phyloP scores from a whole-genome alignment of 2,329 filamentous ascomycete species.

The Calonectria ilicicola region DNA sequence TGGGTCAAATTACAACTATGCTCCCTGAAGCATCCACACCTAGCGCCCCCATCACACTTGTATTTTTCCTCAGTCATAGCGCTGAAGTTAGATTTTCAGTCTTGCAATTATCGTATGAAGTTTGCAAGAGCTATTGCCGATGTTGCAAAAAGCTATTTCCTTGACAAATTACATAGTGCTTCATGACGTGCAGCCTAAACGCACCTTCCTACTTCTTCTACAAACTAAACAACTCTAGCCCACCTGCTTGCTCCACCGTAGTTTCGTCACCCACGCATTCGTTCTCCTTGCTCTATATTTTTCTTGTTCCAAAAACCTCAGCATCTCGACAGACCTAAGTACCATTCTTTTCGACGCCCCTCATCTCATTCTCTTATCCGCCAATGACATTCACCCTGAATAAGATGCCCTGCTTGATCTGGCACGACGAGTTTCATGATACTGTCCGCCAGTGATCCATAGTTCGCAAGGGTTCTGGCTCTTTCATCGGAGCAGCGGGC shows the following conservation, averaged over 20 bases:
- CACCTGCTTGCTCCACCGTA: neutral
- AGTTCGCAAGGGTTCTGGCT: neutral
- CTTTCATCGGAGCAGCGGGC: no score
- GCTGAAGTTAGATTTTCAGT: no score
- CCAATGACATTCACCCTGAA: conserved; percentile 6
- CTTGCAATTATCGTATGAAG: no score
- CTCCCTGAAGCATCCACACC: no score
- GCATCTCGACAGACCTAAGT: conserved; percentile 1
- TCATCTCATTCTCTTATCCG: conserved; percentile 8
- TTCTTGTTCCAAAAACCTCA: neutral
- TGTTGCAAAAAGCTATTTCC: neutral
- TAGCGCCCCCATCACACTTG: no score
- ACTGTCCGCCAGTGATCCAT: conserved; percentile 10
- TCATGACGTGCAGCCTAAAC: neutral
- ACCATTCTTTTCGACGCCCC: neutral
- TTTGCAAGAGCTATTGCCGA: neutral
- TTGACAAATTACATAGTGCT: neutral
- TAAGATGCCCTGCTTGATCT: neutral
- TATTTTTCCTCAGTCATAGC: no score
- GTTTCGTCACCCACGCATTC: neutral
- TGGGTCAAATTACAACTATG: neutral
- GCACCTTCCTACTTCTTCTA: neutral
- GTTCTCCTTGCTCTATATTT: neutral
- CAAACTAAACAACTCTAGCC: neutral
- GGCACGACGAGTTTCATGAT: conserved; percentile 26